Base-by-base conservation (phyloP, 2,329 filamentous ascomycete genomes). In the Talaromyces sp. region DNA sequence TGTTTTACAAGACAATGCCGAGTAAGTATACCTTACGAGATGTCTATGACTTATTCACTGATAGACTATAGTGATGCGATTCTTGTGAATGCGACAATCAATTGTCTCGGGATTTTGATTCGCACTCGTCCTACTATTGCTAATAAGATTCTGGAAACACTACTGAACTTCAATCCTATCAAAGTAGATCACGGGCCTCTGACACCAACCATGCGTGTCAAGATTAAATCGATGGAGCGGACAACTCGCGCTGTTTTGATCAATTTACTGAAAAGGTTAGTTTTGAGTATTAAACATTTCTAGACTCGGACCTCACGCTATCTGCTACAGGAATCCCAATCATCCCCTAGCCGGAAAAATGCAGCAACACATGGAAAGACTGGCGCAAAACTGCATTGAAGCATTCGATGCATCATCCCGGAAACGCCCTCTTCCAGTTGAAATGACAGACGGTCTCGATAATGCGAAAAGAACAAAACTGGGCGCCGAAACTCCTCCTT, bases 151-250 rank as follows among this genome's bases (percentile, higher is more conserved):
- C 75, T 97, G 63, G 89, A 87, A 69, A 85, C 90, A 15, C 81
- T 97, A 31, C 80, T 99, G 64, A 91, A 86, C 71, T 99, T 97
- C 80, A 96, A 96, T 69, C 94, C 94, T 0, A 77, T 97, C 45
- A 91, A 89, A 73, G 83, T 90, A 63, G 89, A 89, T 58, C 88
- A 84, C 66, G 84, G 85, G 1, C 86, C 88, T 3, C 83, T 95
- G 78, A 93, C 89, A 0, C 83, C 90, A 2, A 90, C 86, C 69
- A 83, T 84, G 52, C 91, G 88, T 65, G 88, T 99, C 60, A 84
- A 93, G 66, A 82, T 96, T 61, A 91, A 87, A 73, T 97, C 93
- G 5, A 94, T 99, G 85, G 93, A 97, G 73, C 91, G 96, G 70
- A 99, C 94, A 22, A 89, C 89, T 2, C 84, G 91, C 66, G 85